Evolutionary conservation across 129 eudicot species (phyloP).

Genomic region (Chrysanthemum lavandulifolium): DNA sequence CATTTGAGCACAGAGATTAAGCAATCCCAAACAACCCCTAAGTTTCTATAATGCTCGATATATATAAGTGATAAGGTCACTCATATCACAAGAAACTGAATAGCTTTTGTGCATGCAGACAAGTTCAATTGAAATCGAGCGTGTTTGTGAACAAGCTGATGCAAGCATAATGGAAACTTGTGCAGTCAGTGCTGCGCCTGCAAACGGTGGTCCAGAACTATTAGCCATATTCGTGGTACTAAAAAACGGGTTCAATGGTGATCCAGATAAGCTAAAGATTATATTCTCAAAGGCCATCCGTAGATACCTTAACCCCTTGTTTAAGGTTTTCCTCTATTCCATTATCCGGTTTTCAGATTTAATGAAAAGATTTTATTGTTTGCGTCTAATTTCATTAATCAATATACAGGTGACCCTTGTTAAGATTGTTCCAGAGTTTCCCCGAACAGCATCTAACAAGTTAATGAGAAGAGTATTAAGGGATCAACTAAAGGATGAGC

Average conservation of each 20-base stretch:
- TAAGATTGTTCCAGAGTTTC: constrained; percentile 67
- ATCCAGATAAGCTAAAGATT: constrained; percentile 54
- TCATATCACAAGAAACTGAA: constrained; percentile 13
- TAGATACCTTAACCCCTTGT: constrained; percentile 78
- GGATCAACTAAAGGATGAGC: constrained; percentile 64
- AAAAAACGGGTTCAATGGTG: constrained; percentile 44
- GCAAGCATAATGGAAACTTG: constrained; percentile 76
- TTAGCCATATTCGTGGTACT: constrained; percentile 78
- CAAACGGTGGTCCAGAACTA: constrained; percentile 82
- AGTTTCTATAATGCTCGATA: background rate
- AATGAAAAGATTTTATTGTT: background rate
- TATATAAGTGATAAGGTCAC: background rate
- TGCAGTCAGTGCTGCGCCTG: constrained; percentile 77
- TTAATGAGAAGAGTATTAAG: constrained; percentile 72
- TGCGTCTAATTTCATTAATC: constrained; percentile 12
- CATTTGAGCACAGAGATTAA: background rate
- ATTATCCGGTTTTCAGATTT: background rate
- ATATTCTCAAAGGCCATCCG: constrained; percentile 76
- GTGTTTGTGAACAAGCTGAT: constrained; percentile 75
- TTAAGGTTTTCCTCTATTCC: constrained; percentile 58
- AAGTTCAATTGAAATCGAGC: constrained; percentile 89
- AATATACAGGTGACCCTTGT: constrained; percentile 70
- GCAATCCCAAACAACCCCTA: background rate
- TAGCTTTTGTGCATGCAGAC: constrained; percentile 50
- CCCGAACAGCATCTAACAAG: constrained; percentile 88